Percentiles rank a stretch among this genome's conserved stretches.
phyloP scores from a whole-genome alignment of 164 flowering plant genomes.

The Vitis cinerea region DNA sequence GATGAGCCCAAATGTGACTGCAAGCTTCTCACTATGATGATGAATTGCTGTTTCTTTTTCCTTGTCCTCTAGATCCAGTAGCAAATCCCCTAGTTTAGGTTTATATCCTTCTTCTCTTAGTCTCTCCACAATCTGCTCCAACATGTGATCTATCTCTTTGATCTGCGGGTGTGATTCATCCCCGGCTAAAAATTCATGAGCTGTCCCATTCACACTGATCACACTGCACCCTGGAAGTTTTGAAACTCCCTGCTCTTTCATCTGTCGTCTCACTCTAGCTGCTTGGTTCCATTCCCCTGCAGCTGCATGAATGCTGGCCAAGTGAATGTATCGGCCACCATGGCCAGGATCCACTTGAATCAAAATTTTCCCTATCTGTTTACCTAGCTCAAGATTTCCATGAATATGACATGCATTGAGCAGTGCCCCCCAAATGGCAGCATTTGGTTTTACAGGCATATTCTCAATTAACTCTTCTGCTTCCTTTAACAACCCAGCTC shows the following conservation, averaged over 20 bases:
- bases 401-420: constrained; percentile 47
- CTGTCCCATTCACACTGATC: constrained; percentile 32
- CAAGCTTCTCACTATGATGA: constrained; percentile 36
- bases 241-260: constrained; percentile 34
- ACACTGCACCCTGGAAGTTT: constrained; percentile 49
- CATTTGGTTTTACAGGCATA: constrained; percentile 51
- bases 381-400: constrained; percentile 36
- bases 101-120: constrained; percentile 31
- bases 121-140: constrained; percentile 25
- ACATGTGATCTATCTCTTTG: constrained; percentile 22
- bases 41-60: constrained; percentile 31
- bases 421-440: constrained; percentile 47
- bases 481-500: constrained; percentile 48
- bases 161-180: constrained; percentile 29
- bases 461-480: constrained; percentile 35
- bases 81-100: constrained; percentile 22
- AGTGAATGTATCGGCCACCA: constrained; percentile 45
- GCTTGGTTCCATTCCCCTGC: constrained; percentile 41
- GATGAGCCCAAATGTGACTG: constrained; percentile 32
- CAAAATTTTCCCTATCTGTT: constrained; percentile 29
- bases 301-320: constrained; percentile 36
- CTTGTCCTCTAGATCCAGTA: constrained; percentile 34
- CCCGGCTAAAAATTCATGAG: constrained; percentile 43
- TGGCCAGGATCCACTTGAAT: constrained; percentile 40
- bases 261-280: constrained; percentile 30